These are phyloP conservation scores for Capronia coronata DNA, from an alignment of 2,329 filamentous ascomycete genomes.

Conservation along the genomic window DNA sequence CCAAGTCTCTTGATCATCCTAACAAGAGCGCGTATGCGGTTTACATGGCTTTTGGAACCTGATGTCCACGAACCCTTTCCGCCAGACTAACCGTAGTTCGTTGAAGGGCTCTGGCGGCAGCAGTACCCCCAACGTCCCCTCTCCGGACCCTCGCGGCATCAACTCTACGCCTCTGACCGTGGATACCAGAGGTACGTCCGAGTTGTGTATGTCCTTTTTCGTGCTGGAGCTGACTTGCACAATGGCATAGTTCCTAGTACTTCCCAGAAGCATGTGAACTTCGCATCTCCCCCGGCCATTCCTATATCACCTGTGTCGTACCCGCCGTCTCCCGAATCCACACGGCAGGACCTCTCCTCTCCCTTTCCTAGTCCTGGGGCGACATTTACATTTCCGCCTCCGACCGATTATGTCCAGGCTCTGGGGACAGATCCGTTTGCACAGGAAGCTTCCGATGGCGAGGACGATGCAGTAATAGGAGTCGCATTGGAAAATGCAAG, in stretches of 20 bases:
- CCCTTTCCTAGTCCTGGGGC: constrained; percentile 14
- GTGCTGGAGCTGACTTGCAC: background rate
- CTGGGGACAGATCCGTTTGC: constrained; percentile 37
- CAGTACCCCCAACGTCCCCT: constrained; percentile 23
- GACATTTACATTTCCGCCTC: constrained; percentile 1
- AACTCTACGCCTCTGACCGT: constrained; percentile 19
- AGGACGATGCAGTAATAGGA: constrained; percentile 30
- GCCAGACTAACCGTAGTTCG: constrained; percentile 33
- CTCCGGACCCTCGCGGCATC: constrained; percentile 23
- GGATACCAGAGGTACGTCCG: constrained; percentile 24
- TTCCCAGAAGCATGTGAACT: constrained; percentile 27
- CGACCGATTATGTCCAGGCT: constrained; percentile 28
- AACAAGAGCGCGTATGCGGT: constrained; percentile 21
- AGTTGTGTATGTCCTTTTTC: background rate
- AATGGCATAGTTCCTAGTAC: constrained; percentile 11
- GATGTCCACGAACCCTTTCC: constrained; percentile 43
- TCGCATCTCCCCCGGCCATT: constrained; percentile 26
- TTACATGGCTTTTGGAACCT: constrained; percentile 39
- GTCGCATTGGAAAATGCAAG: constrained; percentile 29
- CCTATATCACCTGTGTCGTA: constrained; percentile 27
- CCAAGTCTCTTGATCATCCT: constrained; percentile 1
- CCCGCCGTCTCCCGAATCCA: constrained; percentile 27
- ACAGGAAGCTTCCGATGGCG: constrained; percentile 29
- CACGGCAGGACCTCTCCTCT: constrained; percentile 22
- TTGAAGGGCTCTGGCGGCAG: constrained; percentile 33